Conservation (phyloP, 306 rosid species). For the Prunus armeniaca region DNA sequence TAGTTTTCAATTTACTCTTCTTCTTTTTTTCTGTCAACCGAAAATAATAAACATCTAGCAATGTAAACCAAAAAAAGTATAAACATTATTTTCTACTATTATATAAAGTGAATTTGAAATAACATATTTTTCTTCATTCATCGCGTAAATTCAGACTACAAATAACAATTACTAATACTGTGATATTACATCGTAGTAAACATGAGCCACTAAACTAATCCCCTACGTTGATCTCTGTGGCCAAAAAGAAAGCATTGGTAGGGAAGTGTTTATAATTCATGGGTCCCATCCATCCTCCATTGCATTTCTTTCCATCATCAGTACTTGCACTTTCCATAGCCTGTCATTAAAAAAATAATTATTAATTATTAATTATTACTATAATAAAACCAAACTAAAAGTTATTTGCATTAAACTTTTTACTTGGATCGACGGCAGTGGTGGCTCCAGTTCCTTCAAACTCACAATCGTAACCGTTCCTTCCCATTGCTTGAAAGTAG, state of each 20-base stretch:
- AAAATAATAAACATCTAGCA: too few relatives aligned
- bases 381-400: neutral
- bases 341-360: neutral
- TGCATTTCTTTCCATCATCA: constrained; percentile 2
- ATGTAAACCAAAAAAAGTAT: too few relatives aligned
- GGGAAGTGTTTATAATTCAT: neutral
- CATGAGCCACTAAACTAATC: too few relatives aligned
- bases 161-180: too few relatives aligned
- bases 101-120: too few relatives aligned
- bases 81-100: too few relatives aligned
- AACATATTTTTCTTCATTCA: too few relatives aligned
- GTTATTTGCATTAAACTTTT: neutral
- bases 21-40: too few relatives aligned
- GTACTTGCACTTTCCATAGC: constrained; percentile 42
- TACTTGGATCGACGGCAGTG: constrained; percentile 39
- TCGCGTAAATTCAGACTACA: too few relatives aligned
- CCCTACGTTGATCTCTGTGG: neutral
- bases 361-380: neutral
- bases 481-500: constrained; percentile 43
- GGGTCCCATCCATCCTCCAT: neutral
- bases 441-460: constrained; percentile 34
- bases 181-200: too few relatives aligned
- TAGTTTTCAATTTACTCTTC: neutral
- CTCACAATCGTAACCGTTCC: constrained; percentile 29
- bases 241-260: neutral